Evolutionary conservation across 148 eudicot genomes (phyloP), one percentile per base, ranked within the genome.

Genomic region (Polygonum aviculare): DNA sequence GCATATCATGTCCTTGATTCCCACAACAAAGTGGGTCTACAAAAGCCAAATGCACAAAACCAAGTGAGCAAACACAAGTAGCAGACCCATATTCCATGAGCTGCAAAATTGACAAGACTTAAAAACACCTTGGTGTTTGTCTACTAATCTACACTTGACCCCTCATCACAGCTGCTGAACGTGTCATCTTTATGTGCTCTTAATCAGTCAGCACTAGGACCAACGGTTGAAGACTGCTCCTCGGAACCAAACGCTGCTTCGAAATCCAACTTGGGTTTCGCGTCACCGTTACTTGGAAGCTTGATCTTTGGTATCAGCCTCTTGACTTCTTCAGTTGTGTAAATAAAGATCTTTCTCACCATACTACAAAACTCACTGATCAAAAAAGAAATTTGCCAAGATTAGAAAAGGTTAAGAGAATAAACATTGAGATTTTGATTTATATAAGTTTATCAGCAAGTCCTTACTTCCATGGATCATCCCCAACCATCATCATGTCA

Each of bases 401-500:
- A 3, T 51, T 51, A 14, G 4, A n/a, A 51, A 16, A 51, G 6
- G 16, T 15, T 31, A 57, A 12, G 14, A 57, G 69, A 75, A 49
- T 35, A 1, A 55, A n/a, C 11, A 75, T 31, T 60, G 16, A 5
- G 3, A 10, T 31, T 22, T 4, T 67, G 35, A 38, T 33, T 35
- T 14, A 4, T 15, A 51, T 16, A 14, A 26, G 31, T 54, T n/a
- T 15, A 38, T 14, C 40, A 14, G 1, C 6, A 67, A 35, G 72
- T 36, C 14, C 72, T 67, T 67, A 94, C 98, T 85, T 85, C 98
- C 98, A 94, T 77, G 98, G 98, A 85, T 94, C 98, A 82, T 94
- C 98, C 49, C 98, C 98, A 55, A 94, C 98, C 94, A 94, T 88
- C 98, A 94, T 94, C 89, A 85, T 89, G 81, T 94, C 98, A 79